A percentile compares a stretch with the other conserved stretches of the same genome.
phyloP scores from a whole-genome alignment of 768 basidiomycete species.

The Filobasidium floriforme region DNA sequence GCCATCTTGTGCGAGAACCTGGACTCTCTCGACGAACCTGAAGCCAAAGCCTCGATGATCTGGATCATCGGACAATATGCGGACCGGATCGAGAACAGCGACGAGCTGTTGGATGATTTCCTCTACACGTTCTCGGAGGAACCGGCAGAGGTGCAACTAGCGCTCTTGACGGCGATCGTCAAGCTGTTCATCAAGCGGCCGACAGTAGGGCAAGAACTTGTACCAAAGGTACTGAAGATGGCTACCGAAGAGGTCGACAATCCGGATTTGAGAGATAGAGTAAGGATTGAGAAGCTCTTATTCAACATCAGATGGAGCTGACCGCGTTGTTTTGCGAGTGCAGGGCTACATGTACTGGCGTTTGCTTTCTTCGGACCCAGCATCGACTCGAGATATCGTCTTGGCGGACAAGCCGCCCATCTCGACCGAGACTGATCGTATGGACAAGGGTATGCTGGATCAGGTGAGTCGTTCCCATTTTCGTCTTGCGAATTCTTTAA shows the following conservation, averaged over 20 bases:
- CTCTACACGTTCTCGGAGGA: slow-evolving; percentile 84
- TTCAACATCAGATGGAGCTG: background rate
- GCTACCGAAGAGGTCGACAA: slow-evolving; percentile 97
- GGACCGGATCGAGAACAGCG: slow-evolving; percentile 87
- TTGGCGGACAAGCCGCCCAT: slow-evolving; percentile 89
- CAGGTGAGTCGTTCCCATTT: slow-evolving; percentile 47
- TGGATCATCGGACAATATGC: slow-evolving; percentile 98
- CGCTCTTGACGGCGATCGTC: slow-evolving; percentile 84
- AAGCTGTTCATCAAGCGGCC: slow-evolving; percentile 93
- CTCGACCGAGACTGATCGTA: slow-evolving; percentile 93
- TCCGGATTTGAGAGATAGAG: slow-evolving; percentile 86
- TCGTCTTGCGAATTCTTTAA: background rate
- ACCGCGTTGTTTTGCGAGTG: background rate
- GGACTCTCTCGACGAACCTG: slow-evolving; percentile 86
- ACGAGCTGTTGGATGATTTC: slow-evolving; percentile 88
- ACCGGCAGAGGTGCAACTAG: slow-evolving; percentile 92
- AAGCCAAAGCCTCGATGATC: slow-evolving; percentile 93
- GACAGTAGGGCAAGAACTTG: slow-evolving; percentile 75
- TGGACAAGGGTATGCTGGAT: slow-evolving; percentile 94
- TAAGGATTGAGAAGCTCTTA: slow-evolving; percentile 21
- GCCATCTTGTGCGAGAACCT: slow-evolving; percentile 86
- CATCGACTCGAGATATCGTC: slow-evolving; percentile 80
- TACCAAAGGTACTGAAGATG: slow-evolving; percentile 93
- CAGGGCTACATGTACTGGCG: slow-evolving; percentile 99
- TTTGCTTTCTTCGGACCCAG: slow-evolving; percentile 83